Evolutionary conservation across 441 rosid species (phyloP), one percentile per base, ranked within the genome.

Genomic region (Jatropha podagrica): DNA sequence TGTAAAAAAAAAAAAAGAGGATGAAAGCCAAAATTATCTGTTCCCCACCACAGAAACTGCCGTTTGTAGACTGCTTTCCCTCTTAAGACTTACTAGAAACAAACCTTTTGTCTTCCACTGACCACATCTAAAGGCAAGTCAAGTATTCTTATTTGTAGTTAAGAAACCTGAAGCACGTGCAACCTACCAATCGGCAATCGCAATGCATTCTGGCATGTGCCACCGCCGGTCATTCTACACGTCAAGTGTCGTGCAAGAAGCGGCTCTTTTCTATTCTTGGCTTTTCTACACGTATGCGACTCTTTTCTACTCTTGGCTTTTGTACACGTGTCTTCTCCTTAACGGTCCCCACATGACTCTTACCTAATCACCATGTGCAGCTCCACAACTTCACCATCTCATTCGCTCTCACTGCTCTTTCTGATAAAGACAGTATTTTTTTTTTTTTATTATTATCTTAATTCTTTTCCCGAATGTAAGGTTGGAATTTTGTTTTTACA

Each of bases 201-300:
- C 49, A 18, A 44, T 17, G 5, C 13, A 9, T 0, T 7, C 2
- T 5, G 51, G 70, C 85, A 82, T 82, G 83, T 83, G 86, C 82
- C 75, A 64, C 80, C 80, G 81, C 78, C 77, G 82, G 83, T 40
- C 82, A 74, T 80, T 62, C 78, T 37, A 71, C 44, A 58, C 51
- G 77, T 78, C 82, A 83, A 72, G 81, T 80, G 87, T 76, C 86
- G 80, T 75, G 79, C 56, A 14, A 76, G 1, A 49, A 76, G 55
- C 70, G 78, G 49, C 77, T 51, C 5, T 41, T 11, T 56, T 8
- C 61, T 1, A 32, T 38, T 73, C 40, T 56, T 4, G 74, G 27
- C 7, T 44, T 7, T 74, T 68, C 5, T 54, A 66, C 83, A 77
- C 79, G 74, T 70, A 74, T 2, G 55, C 70, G 78, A 44, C 77